These are phyloP conservation scores for Glycine tomentella DNA, from an alignment of 306 rosid species.

Conservation along the genomic window DNA sequence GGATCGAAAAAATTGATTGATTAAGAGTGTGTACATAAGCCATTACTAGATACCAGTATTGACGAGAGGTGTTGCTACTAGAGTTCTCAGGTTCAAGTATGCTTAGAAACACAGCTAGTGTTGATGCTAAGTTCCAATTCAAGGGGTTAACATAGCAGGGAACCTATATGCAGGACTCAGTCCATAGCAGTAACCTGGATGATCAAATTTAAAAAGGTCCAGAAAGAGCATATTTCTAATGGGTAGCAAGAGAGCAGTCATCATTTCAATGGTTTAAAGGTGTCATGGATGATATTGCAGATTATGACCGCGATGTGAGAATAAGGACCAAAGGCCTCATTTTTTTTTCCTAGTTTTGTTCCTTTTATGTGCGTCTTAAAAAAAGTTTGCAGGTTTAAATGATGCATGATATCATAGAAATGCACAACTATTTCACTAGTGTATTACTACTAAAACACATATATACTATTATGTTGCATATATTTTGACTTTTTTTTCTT, in stretches of 20 bases:
- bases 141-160: conserved; percentile 27
- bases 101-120: too few relatives aligned
- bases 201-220: conserved; percentile 54
- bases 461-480: too few relatives aligned
- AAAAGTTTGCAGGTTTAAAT: conserved; percentile 36
- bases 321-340: conserved; percentile 22
- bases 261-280: conserved; percentile 99
- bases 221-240: conserved; percentile 84
- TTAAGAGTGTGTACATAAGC: too few relatives aligned
- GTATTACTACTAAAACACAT: too few relatives aligned
- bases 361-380: neutral
- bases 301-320: conserved; percentile 76
- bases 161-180: conserved; percentile 40
- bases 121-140: conserved; percentile 1
- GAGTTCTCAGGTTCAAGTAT: too few relatives aligned
- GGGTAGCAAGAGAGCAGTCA: conserved; percentile 95
- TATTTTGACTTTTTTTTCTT: too few relatives aligned
- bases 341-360: neutral
- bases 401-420: conserved; percentile 81
- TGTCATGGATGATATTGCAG: conserved; percentile 93
- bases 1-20: too few relatives aligned
- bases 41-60: too few relatives aligned
- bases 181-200: neutral
- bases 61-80: too few relatives aligned
- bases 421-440: too few relatives aligned